These are phyloP conservation scores for Saccharomycopsis selenospora DNA, from an alignment of 805 yeast genomes.

Conservation along the genomic window DNA sequence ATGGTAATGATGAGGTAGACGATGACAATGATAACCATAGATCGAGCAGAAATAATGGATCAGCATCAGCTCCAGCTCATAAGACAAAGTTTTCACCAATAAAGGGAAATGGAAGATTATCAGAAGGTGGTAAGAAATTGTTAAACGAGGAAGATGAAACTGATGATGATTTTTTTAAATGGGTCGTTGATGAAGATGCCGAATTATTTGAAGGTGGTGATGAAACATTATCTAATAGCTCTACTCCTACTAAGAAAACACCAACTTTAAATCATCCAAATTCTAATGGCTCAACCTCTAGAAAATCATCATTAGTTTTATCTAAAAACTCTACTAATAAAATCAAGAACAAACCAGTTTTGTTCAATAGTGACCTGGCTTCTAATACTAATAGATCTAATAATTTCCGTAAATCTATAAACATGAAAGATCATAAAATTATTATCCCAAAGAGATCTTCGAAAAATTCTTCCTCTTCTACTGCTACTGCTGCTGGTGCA, in stretches of 20 bases:
- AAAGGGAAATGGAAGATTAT: not conserved
- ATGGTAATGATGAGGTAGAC: not conserved
- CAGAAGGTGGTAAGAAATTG: not conserved
- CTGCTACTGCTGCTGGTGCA: no score
- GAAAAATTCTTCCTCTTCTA: constrained; percentile 28
- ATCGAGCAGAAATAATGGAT: not conserved
- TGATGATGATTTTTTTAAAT: constrained; percentile 1
- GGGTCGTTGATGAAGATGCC: not conserved
- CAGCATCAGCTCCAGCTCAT: constrained; percentile 1
- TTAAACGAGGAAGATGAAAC: not conserved
- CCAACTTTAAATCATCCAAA: not conserved
- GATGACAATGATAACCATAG: not conserved
- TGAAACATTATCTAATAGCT: not conserved
- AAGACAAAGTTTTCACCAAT: not conserved
- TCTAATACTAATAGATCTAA: not conserved
- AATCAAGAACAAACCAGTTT: not conserved
- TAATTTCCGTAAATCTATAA: not conserved
- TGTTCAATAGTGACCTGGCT: not conserved
- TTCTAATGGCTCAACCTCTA: not conserved
- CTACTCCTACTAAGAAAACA: not conserved
- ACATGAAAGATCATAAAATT: not conserved
- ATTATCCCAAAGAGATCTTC: constrained; percentile 60
- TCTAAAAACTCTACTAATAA: not conserved
- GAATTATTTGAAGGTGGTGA: not conserved
- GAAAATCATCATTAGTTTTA: not conserved